A percentile compares a stretch with the other conserved stretches of the same genome.
Evolutionary conservation across 345 rosid genomes (phyloP).

Genomic region (Cochlearia excelsa): DNA sequence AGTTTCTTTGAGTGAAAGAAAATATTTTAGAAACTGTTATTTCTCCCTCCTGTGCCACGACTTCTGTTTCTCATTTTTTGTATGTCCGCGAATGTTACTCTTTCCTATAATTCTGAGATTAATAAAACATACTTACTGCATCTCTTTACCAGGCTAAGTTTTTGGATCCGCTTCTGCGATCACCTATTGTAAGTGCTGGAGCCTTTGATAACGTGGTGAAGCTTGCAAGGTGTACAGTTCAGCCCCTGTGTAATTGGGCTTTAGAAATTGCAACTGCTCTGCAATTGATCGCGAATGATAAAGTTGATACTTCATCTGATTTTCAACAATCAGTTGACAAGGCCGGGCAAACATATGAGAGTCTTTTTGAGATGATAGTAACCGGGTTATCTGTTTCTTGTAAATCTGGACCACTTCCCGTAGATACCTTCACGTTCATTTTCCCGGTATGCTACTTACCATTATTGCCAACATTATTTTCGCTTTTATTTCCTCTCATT

Average conservation of each 20-base stretch:
- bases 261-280: conserved; percentile 90
- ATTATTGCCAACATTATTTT: background rate
- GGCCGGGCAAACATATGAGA: conserved; percentile 46
- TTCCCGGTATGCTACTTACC: conserved; percentile 64
- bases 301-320: conserved; percentile 50
- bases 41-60: conserved; percentile 12
- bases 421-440: conserved; percentile 86
- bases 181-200: conserved; percentile 70
- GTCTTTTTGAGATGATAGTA: conserved; percentile 81
- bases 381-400: conserved; percentile 68
- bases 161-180: conserved; percentile 79
- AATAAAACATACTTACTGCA: conserved; percentile 3
- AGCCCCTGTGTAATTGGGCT: conserved; percentile 92
- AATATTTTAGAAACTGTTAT: background rate
- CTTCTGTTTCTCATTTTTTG: conserved; percentile 4
- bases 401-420: conserved; percentile 90
- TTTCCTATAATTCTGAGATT: conserved; percentile 7
- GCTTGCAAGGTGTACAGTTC: conserved; percentile 72
- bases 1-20: background rate
- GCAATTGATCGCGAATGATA: conserved; percentile 64
- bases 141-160: conserved; percentile 60
- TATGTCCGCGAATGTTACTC: conserved; percentile 1
- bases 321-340: conserved; percentile 47
- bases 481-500: conserved; percentile 19
- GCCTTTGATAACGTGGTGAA: conserved; percentile 84